Base-by-base conservation (phyloP, 129 eudicot species). In the Deinandra increscens region DNA sequence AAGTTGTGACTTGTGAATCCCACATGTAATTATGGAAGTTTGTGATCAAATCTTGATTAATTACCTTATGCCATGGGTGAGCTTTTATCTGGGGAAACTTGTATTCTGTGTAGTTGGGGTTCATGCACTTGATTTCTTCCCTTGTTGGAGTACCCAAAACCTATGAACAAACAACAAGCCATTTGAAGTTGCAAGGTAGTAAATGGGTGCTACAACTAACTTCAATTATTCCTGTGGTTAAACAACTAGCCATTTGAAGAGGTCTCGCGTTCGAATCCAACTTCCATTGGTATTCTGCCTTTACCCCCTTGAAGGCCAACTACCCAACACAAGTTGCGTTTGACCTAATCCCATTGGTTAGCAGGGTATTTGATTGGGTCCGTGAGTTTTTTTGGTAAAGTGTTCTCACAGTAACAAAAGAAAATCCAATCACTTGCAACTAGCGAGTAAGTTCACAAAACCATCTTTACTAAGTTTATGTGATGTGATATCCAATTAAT, bases 21-120 rank as follows among this genome's bases (percentile, higher is more conserved):
- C 60, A 29, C 39, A 54, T 36, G 17, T 37, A 9, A 66, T 69
- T 26, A 61, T 62, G 45, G 39, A 60, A 60, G 13, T 60, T 58
- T 20, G 37, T 33, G 56, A 68, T 9, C 36, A 34, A 44, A 72
- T 72, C n/a, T 41, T 15, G 7, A 14, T 33, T 14, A 6, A 2
- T 11, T 88, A 89, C 96, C 93, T 89, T 89, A 77, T 89, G 93
- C 96, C 95, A 90, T 10, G 97, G 97, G 66, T 90, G 97, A 56
- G 97, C 97, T 79, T 90, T 90, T n/a, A 90, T 90, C 63, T 90
- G 97, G 20, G 97, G 97, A 59, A 90, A 90, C 51, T 91, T 91
- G 70, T 85, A 87, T 76, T 90, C 97, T 5, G 97, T 90, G 80
- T 90, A 90, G 75, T 90, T 90, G 51, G 97, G 97, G 79, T 90